Conservation (phyloP, 192 early-diverging fungal genomes). For the Dissophora ornata region DNA sequence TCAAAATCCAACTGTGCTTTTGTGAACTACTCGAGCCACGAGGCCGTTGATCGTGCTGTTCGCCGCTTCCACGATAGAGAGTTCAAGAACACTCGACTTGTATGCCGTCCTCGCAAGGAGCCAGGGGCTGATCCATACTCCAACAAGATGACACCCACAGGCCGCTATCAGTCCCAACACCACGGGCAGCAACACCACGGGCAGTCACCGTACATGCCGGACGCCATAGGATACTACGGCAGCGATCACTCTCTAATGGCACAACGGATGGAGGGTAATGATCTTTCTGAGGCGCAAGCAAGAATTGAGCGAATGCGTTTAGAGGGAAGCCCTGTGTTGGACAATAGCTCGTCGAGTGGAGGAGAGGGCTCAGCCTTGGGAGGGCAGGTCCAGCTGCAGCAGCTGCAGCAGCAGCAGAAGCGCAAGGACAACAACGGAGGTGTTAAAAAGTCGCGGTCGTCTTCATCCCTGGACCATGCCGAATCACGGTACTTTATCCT, state of each 20-base stretch:
- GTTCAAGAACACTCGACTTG: conserved; percentile 57
- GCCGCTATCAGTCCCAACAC: conserved; percentile 5
- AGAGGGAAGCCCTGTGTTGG: conserved; percentile 23
- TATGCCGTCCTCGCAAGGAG: conserved; percentile 61
- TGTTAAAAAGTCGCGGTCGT: conserved; percentile 35
- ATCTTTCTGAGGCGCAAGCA: conserved; percentile 22
- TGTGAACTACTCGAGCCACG: conserved; percentile 62
- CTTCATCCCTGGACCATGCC: conserved; percentile 38
- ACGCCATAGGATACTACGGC: conserved; percentile 12
- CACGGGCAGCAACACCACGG: conserved; percentile 4
- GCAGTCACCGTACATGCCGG: conserved; percentile 11
- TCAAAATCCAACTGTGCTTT: conserved; percentile 62
- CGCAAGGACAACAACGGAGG: neutral
- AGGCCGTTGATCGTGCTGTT: conserved; percentile 58
- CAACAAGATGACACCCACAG: neutral
- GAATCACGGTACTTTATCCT: conserved; percentile 60
- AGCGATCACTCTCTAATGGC: neutral
- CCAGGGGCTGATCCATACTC: conserved; percentile 26
- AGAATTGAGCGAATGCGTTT: conserved; percentile 35
- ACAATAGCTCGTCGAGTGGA: conserved; percentile 30
- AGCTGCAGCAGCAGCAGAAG: no score
- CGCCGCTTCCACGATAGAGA: conserved; percentile 59
- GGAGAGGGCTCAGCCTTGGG: conserved; percentile 12
- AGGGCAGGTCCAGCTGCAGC: neutral
- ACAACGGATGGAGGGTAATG: neutral